These are phyloP conservation scores for Phaeoacremonium minimum DNA, from an alignment of 2,329 filamentous ascomycete species.

Conservation along the genomic window DNA sequence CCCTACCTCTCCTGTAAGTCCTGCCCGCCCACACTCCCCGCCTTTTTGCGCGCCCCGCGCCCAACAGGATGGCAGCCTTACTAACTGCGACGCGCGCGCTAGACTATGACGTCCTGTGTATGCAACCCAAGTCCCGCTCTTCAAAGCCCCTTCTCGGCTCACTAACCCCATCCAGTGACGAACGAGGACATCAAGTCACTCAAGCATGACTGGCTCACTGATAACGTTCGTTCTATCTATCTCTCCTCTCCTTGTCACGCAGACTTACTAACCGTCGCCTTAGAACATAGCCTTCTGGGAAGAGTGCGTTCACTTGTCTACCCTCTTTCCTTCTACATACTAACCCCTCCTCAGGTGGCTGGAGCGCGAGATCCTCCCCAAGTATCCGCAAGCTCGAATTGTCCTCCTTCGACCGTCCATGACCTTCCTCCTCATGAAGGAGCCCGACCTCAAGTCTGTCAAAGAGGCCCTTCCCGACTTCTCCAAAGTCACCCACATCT, in stretches of 20 bases:
- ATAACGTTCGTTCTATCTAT: constrained; percentile 64
- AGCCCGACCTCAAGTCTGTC: constrained; percentile 49
- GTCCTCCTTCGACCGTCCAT: constrained; percentile 88
- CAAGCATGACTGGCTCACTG: constrained; percentile 91
- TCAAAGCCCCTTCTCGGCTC: neutral
- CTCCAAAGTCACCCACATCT: constrained; percentile 78
- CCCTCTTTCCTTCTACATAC: constrained; percentile 1
- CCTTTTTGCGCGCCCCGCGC: neutral
- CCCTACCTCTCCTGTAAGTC: constrained; percentile 42
- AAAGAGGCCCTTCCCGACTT: constrained; percentile 77
- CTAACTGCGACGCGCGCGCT: no score
- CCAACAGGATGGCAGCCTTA: no score
- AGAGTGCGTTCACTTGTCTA: constrained; percentile 57
- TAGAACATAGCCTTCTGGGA: constrained; percentile 97
- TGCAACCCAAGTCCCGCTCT: constrained; percentile 3
- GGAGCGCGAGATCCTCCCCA: constrained; percentile 79
- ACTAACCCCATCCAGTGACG: constrained; percentile 55
- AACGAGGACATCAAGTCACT: constrained; percentile 85
- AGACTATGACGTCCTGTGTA: constrained; percentile 16
- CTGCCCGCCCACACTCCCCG: neutral
- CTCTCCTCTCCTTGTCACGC: neutral
- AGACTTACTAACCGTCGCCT: constrained; percentile 16
- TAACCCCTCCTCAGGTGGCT: constrained; percentile 56
- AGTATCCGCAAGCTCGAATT: constrained; percentile 80
- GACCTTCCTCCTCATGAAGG: constrained; percentile 86